Percentiles rank a stretch among this genome's conserved stretches.
Evolutionary conservation across 352 stramenopile genomes (phyloP).

Genomic region (Phytophthora sp.): DNA sequence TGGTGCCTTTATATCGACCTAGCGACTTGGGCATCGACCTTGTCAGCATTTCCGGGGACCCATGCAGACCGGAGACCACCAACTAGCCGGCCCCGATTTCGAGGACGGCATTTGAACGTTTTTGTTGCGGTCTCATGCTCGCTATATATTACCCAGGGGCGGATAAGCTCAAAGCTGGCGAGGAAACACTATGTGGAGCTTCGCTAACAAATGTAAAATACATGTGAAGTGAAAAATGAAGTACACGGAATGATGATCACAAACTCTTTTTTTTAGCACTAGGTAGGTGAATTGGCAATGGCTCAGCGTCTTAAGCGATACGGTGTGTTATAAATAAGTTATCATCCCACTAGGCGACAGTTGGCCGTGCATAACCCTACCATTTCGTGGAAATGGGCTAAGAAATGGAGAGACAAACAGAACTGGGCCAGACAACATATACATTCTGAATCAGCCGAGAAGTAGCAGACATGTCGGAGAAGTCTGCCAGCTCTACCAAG

Average conservation of each 20-base stretch:
- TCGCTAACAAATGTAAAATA: constrained; percentile 1
- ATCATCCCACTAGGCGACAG: too few species aligned
- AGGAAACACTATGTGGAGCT: neutral
- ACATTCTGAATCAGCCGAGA: too few species aligned
- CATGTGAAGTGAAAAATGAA: constrained; percentile 8
- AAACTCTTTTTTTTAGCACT: too few species aligned
- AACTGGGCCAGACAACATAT: too few species aligned
- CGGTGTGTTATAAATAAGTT: too few species aligned
- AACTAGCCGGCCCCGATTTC: neutral
- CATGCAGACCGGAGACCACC: neutral
- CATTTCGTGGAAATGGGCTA: neutral
- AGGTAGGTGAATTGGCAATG: too few species aligned
- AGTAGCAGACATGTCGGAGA: constrained; percentile 23
- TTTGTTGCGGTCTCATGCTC: neutral
- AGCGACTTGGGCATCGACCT: constrained; percentile 30
- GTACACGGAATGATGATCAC: constrained; percentile 11
- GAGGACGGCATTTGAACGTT: neutral
- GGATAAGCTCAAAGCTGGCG: too few species aligned
- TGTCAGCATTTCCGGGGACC: constrained; percentile 9
- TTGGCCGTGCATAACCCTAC: too few species aligned
- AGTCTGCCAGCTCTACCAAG: neutral
- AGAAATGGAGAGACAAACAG: neutral
- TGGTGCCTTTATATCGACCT: constrained; percentile 23
- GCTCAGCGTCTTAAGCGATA: too few species aligned
- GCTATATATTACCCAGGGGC: neutral